Conservation (phyloP, 805 yeast species). For the Pichia membranifaciens region DNA sequence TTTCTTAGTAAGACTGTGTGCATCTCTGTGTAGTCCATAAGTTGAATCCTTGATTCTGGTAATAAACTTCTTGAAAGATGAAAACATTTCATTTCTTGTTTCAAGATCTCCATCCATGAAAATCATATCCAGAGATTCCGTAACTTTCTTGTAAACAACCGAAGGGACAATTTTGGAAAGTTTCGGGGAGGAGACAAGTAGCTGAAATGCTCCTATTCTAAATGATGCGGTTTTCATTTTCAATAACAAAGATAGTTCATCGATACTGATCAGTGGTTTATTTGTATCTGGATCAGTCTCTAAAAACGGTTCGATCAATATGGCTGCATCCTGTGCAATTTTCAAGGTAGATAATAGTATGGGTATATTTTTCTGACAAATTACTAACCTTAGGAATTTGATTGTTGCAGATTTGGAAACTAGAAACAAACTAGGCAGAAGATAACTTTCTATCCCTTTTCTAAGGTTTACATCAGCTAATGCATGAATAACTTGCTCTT, state of each 20-base stretch:
- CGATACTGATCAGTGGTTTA: constrained; percentile 15
- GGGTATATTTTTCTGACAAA: constrained; percentile 25
- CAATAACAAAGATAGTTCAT: constrained; percentile 36
- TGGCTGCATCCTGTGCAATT: constrained; percentile 57
- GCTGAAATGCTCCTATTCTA: constrained; percentile 53
- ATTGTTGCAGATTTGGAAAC: constrained; percentile 37
- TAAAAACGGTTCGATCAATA: constrained; percentile 45
- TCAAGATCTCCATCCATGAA: constrained; percentile 65
- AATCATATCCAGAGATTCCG: constrained; percentile 41
- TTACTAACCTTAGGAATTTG: constrained; percentile 24
- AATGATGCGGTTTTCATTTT: constrained; percentile 34
- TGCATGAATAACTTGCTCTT: constrained; percentile 30
- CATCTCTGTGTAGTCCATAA: constrained; percentile 50
- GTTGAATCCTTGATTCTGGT: constrained; percentile 64
- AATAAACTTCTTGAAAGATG: constrained; percentile 57
- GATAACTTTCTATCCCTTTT: constrained; percentile 48
- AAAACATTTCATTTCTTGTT: constrained; percentile 57
- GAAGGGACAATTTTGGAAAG: constrained; percentile 51
- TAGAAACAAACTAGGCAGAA: constrained; percentile 60
- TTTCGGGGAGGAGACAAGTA: constrained; percentile 57
- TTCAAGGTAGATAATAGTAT: constrained; percentile 50
- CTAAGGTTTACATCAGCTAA: constrained; percentile 32
- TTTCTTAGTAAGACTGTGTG: constrained; percentile 34
- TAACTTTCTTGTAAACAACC: constrained; percentile 39
- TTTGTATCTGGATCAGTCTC: constrained; percentile 30